These are phyloP conservation scores for Clavispora carvajalis DNA, from an alignment of 805 yeast genomes.

Conservation along the genomic window DNA sequence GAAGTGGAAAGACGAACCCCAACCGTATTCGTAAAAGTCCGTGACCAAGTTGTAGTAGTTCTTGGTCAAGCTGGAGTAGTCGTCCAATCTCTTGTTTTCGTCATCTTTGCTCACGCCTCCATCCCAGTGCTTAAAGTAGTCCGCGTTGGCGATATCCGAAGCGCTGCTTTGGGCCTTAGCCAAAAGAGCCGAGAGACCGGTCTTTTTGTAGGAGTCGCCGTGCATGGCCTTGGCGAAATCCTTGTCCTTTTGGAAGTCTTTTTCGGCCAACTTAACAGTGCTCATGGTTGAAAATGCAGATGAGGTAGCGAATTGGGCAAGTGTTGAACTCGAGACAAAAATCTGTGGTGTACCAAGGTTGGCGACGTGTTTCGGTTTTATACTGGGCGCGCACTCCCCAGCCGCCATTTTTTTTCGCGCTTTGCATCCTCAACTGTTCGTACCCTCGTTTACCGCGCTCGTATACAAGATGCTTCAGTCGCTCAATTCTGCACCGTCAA, in stretches of 20 bases:
- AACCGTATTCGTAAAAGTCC: slow-evolving; percentile 97
- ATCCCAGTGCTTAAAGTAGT: slow-evolving; percentile 97
- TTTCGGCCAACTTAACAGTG: slow-evolving; percentile 35
- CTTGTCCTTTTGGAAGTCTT: slow-evolving; percentile 54
- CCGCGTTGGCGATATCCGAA: slow-evolving; percentile 76
- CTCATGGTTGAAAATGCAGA: slow-evolving; percentile 9
- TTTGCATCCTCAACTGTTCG: slow-evolving; percentile 8
- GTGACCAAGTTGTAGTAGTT: slow-evolving; percentile 96
- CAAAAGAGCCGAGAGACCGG: slow-evolving; percentile 74
- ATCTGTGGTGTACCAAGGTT: background rate
- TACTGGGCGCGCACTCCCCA: background rate
- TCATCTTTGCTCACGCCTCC: slow-evolving; percentile 74
- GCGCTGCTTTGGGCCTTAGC: slow-evolving; percentile 65
- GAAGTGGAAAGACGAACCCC: slow-evolving; percentile 99
- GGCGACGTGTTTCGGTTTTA: background rate
- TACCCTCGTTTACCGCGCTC: slow-evolving; percentile 12
- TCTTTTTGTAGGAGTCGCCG: slow-evolving; percentile 63
- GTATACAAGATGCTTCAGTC: too few species aligned
- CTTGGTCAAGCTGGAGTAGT: slow-evolving; percentile 86
- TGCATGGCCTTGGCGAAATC: slow-evolving; percentile 82
- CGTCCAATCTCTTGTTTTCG: slow-evolving; percentile 68
- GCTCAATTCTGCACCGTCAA: too few species aligned
- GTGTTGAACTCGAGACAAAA: slow-evolving; percentile 15
- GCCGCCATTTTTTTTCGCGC: slow-evolving; percentile 2
- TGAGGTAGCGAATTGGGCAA: background rate